Evolutionary conservation across 2,329 filamentous ascomycete genomes (phyloP).

Genomic region (Diplodia intermedia): DNA sequence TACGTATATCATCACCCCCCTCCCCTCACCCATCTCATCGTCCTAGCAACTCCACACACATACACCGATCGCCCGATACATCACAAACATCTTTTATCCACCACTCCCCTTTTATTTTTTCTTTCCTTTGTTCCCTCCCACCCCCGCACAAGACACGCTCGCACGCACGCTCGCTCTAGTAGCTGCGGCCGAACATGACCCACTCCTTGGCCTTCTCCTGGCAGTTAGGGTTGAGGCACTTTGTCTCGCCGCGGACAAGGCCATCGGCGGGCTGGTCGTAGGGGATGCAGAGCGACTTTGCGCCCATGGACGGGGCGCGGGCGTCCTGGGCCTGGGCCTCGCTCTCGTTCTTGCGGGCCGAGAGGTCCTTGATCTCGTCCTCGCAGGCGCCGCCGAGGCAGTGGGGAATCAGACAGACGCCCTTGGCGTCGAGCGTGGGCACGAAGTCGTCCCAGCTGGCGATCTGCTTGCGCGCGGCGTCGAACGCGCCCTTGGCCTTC

Average conservation of each 20-base stretch:
- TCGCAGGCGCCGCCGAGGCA: constrained; percentile 86
- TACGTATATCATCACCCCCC: constrained; percentile 17
- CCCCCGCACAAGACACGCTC: no score
- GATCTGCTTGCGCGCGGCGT: constrained; percentile 79
- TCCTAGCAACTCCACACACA: not conserved
- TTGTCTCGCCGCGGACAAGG: constrained; percentile 79
- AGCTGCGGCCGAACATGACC: constrained; percentile 82
- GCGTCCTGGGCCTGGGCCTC: constrained; percentile 75
- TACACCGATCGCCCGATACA: not conserved
- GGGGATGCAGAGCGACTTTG: constrained; percentile 78
- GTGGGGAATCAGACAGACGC: constrained; percentile 89
- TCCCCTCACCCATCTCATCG: not conserved
- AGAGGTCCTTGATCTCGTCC: constrained; percentile 93
- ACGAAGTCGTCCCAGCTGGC: constrained; percentile 90
- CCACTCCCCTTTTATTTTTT: no score
- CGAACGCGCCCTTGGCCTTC: constrained; percentile 79
- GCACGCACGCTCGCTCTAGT: constrained; percentile 36
- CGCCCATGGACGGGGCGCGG: constrained; percentile 75
- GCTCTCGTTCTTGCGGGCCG: constrained; percentile 73
- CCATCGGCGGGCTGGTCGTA: constrained; percentile 86
- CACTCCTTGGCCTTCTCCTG: constrained; percentile 77
- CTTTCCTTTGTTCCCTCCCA: no score
- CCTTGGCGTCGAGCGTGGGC: constrained; percentile 88
- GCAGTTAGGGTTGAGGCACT: constrained; percentile 92
- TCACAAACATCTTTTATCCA: not conserved